phyloP scores from a whole-genome alignment of 768 basidiomycete genomes.

The Atractiella rhizophila region DNA sequence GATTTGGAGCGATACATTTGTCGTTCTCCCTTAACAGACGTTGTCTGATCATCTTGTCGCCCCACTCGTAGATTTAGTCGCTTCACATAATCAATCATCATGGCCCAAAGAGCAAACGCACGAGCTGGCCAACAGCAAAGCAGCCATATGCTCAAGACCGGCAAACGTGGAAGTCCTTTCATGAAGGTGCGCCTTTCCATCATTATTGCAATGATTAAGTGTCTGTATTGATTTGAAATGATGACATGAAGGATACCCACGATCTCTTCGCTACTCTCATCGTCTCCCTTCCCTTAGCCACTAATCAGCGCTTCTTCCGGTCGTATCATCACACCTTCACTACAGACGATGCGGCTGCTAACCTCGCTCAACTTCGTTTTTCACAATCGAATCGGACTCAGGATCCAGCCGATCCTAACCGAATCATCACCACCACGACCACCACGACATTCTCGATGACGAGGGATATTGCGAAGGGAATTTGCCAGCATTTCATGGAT shows the following conservation, averaged over 20 bases:
- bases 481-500: slow-evolving; percentile 99
- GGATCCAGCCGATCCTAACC: slow-evolving; percentile 89
- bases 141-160: slow-evolving; percentile 19
- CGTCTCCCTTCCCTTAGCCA: slow-evolving; percentile 64
- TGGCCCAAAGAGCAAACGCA: slow-evolving; percentile 1
- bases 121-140: slow-evolving; percentile 13
- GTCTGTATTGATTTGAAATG: not conserved
- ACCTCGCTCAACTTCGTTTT: slow-evolving; percentile 85
- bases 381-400: slow-evolving; percentile 96
- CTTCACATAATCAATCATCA: too few species aligned
- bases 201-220: not conserved
- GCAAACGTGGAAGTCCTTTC: slow-evolving; percentile 16
- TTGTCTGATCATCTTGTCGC: too few species aligned
- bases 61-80: too few species aligned
- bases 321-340: slow-evolving; percentile 83
- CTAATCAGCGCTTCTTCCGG: slow-evolving; percentile 88
- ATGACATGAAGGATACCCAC: slow-evolving; percentile 59
- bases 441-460: slow-evolving; percentile 99
- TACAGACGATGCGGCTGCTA: slow-evolving; percentile 75
- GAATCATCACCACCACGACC: slow-evolving; percentile 95
- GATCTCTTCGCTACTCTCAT: slow-evolving; percentile 93
- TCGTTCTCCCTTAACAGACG: too few species aligned
- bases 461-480: slow-evolving; percentile 97
- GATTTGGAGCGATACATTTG: too few species aligned
- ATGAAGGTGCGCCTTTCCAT: slow-evolving; percentile 15